These are phyloP conservation scores for Cornus suecica DNA, from an alignment of 148 eudicot genomes.

Conservation along the genomic window DNA sequence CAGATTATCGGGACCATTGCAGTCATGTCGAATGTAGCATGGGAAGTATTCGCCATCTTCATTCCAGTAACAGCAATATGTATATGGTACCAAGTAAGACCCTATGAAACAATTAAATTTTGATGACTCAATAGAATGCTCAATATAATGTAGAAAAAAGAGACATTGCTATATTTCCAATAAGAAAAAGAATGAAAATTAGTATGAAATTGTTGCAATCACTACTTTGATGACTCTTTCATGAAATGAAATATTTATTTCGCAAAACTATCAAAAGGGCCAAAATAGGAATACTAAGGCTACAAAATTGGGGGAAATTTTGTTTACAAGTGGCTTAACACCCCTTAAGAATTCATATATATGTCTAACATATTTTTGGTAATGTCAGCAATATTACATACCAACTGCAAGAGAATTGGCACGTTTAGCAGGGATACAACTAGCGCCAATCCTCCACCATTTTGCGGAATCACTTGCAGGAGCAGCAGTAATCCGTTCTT, in stretches of 20 bases:
- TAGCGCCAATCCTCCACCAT: constrained; percentile 94
- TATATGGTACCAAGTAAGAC: constrained; percentile 77
- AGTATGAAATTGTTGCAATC: not conserved
- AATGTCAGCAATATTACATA: constrained; percentile 82
- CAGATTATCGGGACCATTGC: constrained; percentile 87
- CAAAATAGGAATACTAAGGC: not conserved
- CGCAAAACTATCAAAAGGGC: not conserved
- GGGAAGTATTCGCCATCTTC: constrained; percentile 94
- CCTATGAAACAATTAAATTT: not conserved
- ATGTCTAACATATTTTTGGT: constrained; percentile 1
- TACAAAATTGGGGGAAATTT: not conserved
- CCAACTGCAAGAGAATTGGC: constrained; percentile 98
- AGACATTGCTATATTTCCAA: not conserved
- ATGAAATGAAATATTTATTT: not conserved
- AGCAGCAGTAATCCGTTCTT: constrained; percentile 96
- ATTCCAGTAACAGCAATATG: constrained; percentile 93
- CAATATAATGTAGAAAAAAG: not conserved
- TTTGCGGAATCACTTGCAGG: constrained; percentile 97
- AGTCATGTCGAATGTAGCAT: constrained; percentile 98
- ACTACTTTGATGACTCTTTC: not conserved
- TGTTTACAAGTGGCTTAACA: not conserved
- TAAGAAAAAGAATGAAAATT: not conserved
- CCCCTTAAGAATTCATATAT: not conserved
- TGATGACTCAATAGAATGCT: not conserved
- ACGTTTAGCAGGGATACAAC: constrained; percentile 81